Conservation (phyloP, 495 filamentous ascomycete species). For the Lineolata rhizophorae region DNA sequence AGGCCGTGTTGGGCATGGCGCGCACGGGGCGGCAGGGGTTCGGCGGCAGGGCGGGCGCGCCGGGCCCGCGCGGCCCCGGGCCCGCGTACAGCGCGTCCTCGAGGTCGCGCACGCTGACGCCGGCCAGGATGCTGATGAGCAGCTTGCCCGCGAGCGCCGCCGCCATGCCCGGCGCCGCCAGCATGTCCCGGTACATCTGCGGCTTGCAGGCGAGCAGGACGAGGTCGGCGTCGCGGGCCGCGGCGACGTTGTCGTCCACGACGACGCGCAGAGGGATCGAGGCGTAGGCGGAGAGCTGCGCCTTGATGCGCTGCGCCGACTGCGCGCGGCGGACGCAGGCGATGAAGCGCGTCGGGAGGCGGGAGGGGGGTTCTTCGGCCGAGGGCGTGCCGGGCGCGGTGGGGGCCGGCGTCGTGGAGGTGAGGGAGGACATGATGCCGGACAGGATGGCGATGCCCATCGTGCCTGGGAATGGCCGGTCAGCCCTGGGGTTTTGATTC, state of each 20-base stretch:
- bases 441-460: constrained; percentile 71
- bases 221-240: constrained; percentile 35
- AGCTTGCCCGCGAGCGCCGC: constrained; percentile 57
- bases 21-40: constrained; percentile 35
- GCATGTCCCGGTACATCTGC: constrained; percentile 41
- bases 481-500: too few species aligned
- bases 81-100: constrained; percentile 31
- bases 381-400: constrained; percentile 27
- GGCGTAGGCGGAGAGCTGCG: constrained; percentile 29
- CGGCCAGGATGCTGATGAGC: constrained; percentile 65
- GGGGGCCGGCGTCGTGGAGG: constrained; percentile 15
- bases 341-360: constrained; percentile 49
- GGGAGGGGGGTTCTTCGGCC: constrained; percentile 25
- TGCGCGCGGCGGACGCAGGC: constrained; percentile 46
- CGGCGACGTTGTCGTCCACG: constrained; percentile 34
- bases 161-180: constrained; percentile 38
- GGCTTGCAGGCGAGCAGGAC: constrained; percentile 63
- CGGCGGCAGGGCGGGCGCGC: constrained; percentile 8
- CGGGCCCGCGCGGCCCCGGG: constrained; percentile 10
- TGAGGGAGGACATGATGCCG: constrained; percentile 49
- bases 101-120: constrained; percentile 47
- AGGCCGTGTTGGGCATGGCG: constrained; percentile 61
- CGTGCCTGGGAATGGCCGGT: constrained; percentile 31
- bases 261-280: constrained; percentile 17
- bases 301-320: constrained; percentile 38